Base-by-base conservation (phyloP, 169 alveolate species). In the Ichthyophthirius multifiliis region DNA sequence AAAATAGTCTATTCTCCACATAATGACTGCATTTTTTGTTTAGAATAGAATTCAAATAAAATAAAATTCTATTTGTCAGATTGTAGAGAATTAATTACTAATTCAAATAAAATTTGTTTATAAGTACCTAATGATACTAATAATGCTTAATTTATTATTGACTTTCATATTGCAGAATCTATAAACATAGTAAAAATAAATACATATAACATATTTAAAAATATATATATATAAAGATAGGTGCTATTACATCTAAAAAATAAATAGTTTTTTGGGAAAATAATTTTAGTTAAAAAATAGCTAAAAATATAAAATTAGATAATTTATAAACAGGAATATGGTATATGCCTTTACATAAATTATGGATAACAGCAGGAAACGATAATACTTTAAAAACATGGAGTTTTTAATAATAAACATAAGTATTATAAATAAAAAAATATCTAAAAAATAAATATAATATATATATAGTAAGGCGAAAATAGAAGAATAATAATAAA, bases 311-410 rank as follows among this genome's bases (percentile, higher is more conserved):
- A 6, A 82, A 86, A 30, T 44, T 73, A 16, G 88, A 76, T 32
- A 81, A 71, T 0, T 32, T 86, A 4, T 48, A 83, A 31, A 47
- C 80, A 18, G 83, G 85, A 18, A 46, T 90, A 2, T 86, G 89
- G 85, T 86, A 86, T 48, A 74, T 90, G 18, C 82, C 73, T 45
- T 35, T 67, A 23, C 92, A 90, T 39, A 75, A 90, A 32, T 55
- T 82, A 39, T 90, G 94, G 92, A 74, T 86, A 7, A 83, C 92
- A 3, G 88, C 91, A 65, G 89, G 92, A 16, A 79, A 83, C 18
- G 94, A 90, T 77, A 65, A 45, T 46, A 76, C 67, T 39, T 18
- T 90, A 23, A 65, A 86, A 15, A 67, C 75, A 55, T 86, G 90
- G 90, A 75, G 82, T 47, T 44, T 82, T 16, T 1, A 3, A 10